Base-by-base conservation (phyloP, 192 early-diverging fungal genomes). In the Coemansia aciculifera region DNA sequence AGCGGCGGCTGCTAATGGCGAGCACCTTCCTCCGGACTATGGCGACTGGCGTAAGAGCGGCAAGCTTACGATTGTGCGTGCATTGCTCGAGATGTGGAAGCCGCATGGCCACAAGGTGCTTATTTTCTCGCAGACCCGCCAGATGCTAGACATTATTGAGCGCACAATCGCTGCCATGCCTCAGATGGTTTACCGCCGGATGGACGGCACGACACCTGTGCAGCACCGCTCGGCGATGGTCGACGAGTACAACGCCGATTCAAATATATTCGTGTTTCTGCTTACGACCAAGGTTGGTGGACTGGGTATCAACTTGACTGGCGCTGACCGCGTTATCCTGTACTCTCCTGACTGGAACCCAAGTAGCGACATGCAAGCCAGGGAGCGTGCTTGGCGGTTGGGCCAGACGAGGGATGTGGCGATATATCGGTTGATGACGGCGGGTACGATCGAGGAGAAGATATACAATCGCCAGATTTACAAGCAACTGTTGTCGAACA, bases 261-360 rank as follows among this genome's bases (percentile, higher is more conserved):
- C 84, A 3, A 63, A 72, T 6, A 87, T 97, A 5, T 95, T 89
- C 77, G 81, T 98, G 13, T 99, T 99, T 66, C 76, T 99, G 65
- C 84, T 99, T n/a, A 99, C 97, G 0, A 99, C 97, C 51, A 94
- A 94, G 66, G 96, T 98, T 1, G 97, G 97, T 19, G 97, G 97
- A 2, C 81, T 99, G 9, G 97, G 97, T 3, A 88, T 97, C 48
- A 98, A 99, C 69, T 79, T 99, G 60, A 97, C 93, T 0, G 95
- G 95, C 0, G 97, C 97, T 0, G 87, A 98, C 71, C 89, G 97
- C 0, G 90, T 98, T 6, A 90, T 99, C 23, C 88, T 99, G 24
- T 99, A 86, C 77, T 96, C 98, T 84, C 97, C 97, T 3, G 97
- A 99, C 69, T 99, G 97, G 97, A 99, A 99, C 68, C 96, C 96